Base-by-base conservation (phyloP, 1,284 basidiomycete species). In the Phlebopus sp. region DNA sequence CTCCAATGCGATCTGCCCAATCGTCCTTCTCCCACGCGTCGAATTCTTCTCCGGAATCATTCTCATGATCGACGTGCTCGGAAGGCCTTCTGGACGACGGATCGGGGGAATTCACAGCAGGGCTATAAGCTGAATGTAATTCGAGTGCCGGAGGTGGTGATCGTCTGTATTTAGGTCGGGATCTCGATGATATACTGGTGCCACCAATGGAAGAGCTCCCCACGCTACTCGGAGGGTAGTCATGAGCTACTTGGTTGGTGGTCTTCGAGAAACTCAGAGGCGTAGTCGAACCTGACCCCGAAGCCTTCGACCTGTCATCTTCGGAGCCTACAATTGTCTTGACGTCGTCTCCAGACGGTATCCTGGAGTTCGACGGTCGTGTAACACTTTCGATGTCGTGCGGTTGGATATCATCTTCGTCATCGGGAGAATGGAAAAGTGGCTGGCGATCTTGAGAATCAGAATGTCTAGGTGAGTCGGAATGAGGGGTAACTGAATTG, bases 161-260 rank as follows among this genome's bases (percentile, higher is more conserved):
- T 64, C 51, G 68, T 58, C 42, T 77, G 68, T 58, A 53, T 63
- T 69, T 62, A 42, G 70, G 69, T 42, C 66, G 53, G 19, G 65
- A 37, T 50, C 58, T 50, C 4, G 66, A 47, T 25, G 67, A 65
- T 14, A 37, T 43, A 47, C 63, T 63, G 34, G 51, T 61, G 14
- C 53, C 42, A 9, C 60, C 58, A 13, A 64, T 59, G 55, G 52
- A 73, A 58, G 48, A 71, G 52, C 74, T 74, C 41, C 64, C 70
- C 5, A 70, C 63, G 29, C 74, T 66, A 55, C 71, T 75, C 11
- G 84, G 83, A 29, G 84, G 84, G 57, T 86, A 86, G 31, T 81
- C 75, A 51, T 87, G 82, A 7, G 62, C 55, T 3, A 69, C 71
- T 13, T 64, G 43, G n/a, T 14, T 56, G 34, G 39, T 63, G 59